Base-by-base conservation (phyloP, 371 early-diverging fungal genomes). In the Rhizomucor pusillus region DNA sequence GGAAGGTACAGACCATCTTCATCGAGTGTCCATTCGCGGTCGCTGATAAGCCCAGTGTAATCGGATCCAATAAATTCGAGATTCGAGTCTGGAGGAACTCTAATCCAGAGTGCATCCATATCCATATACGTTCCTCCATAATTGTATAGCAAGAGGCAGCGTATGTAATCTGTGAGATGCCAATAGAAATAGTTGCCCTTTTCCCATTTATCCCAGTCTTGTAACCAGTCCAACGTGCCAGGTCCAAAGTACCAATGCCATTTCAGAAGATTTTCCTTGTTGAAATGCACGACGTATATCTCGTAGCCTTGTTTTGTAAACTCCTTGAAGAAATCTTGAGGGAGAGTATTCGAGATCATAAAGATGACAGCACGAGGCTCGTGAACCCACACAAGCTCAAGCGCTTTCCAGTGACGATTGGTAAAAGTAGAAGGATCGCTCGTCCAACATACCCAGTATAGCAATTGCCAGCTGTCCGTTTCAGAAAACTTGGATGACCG, bases 61-160 rank as follows among this genome's bases (percentile, higher is more conserved):
- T 86, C 86, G 0, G 84, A 73, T 2, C 86, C 86, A 56, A 86
- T 81, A 44, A 84, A 86, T 57, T 86, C 83, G 1, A 81, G 71
- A 12, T 71, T 63, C 0, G 69, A 54, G 39, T 84, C 74, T 0
- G 82, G 81, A 3, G 84, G 83, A 0, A 72, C 60, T n/a, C 82
- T 77, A 7, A 82, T 69, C 86, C 84, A 86, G 16, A 86, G 68
- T 6, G 84, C 82, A 51, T 84, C 86, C 81, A 86, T 81, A 50
- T 86, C 86, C 86, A 86, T 86, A 63, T 82, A 86, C 2, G 81
- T 81, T 5, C 86, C 86, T 44, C 86, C 86, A 49, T 86, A 86
- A 44, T 84, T 82, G 67, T 86, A 84, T 3, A 86, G 61, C 18
- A 80, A 60, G 0, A 81, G 54, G 25, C 73, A 69, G 10, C 84